Evolutionary conservation across 2,329 filamentous ascomycete genomes (phyloP), one percentile per base, ranked within the genome.

Genomic region (Triangularia setosa): DNA sequence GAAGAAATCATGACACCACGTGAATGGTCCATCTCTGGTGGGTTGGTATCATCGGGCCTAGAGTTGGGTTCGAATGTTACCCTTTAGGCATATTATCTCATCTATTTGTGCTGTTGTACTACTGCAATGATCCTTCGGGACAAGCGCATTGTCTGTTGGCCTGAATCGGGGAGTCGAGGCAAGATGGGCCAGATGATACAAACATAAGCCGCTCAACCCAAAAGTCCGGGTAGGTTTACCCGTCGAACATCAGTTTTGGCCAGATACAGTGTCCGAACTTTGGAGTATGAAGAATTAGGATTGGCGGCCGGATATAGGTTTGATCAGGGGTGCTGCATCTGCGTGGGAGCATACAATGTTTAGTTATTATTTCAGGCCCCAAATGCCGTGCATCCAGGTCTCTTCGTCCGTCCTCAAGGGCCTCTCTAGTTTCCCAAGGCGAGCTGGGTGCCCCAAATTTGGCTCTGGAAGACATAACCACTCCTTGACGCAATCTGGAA

Each of bases 381-480:
- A 91, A 54, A 93, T 86, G 69, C 87, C 80, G 23, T 79, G 78
- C 40, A 48, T 48, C 90, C 90, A 93, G 59, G 84, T 55, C 16
- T 55, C 24, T n/a, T 55, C 52, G 27, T 55, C 52, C 14, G 25
- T 77, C 69, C 76, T 76, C 65, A 81, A 79, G 66, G 86, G 82
- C 30, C 79, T 78, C 61, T 85, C 81, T 70, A 92, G 79, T 35
- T 80, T 79, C 1, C 91, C 91, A 71, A 89, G 87, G 61, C 89
- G 81, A 9, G 90, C 87, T 16, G 83, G 77, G 33, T 73, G 71
- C 1, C 84, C 84, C 1, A 86, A 86, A 61, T 89, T 90, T 3
- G 89, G 83, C 76, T 93, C 90, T 1, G 94, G 93, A 28, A 97
- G 79, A 74, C 91, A 93, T 59, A 98, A 81, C 90, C 91, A 98